phyloP scores from a whole-genome alignment of 73 alveolate genomes.

The Paramecium sonneborni region DNA sequence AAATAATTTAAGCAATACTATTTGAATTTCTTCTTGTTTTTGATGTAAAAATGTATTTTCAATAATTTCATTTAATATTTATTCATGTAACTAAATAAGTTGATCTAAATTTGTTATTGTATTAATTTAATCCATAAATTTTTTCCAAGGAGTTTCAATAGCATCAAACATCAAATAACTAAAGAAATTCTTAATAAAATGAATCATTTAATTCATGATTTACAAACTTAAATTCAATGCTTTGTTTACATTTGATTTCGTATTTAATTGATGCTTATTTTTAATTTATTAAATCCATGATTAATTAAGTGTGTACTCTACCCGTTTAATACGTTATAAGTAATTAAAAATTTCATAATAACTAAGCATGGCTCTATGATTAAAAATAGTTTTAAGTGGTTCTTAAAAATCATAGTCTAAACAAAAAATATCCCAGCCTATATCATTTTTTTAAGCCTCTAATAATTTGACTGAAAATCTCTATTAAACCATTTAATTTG shows the following conservation, averaged over 20 bases:
- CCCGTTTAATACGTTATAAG: slow-evolving; percentile 92
- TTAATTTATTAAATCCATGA: slow-evolving; percentile 81
- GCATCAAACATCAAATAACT: neutral
- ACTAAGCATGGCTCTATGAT: slow-evolving; percentile 81
- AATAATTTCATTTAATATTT: neutral
- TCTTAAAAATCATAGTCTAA: slow-evolving; percentile 94
- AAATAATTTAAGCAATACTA: neutral
- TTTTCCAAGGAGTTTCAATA: neutral
- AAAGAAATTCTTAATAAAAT: slow-evolving; percentile 2
- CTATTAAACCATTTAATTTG: neutral
- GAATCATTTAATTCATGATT: neutral
- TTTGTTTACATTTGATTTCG: neutral
- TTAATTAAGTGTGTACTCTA: slow-evolving; percentile 82
- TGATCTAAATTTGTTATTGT: neutral
- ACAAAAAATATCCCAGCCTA: slow-evolving; percentile 97
- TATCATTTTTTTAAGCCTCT: slow-evolving; percentile 91
- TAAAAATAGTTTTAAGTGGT: slow-evolving; percentile 92
- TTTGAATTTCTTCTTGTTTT: neutral
- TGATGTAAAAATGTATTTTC: neutral
- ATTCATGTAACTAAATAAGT: neutral
- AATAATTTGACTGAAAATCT: slow-evolving; percentile 88
- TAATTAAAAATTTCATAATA: slow-evolving; percentile 90
- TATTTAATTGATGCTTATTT: slow-evolving; percentile 8
- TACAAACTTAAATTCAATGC: neutral
- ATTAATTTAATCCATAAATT: neutral